Evolutionary conservation across 345 rosid species (phyloP).

Genomic region (Aquilaria malaccensis): DNA sequence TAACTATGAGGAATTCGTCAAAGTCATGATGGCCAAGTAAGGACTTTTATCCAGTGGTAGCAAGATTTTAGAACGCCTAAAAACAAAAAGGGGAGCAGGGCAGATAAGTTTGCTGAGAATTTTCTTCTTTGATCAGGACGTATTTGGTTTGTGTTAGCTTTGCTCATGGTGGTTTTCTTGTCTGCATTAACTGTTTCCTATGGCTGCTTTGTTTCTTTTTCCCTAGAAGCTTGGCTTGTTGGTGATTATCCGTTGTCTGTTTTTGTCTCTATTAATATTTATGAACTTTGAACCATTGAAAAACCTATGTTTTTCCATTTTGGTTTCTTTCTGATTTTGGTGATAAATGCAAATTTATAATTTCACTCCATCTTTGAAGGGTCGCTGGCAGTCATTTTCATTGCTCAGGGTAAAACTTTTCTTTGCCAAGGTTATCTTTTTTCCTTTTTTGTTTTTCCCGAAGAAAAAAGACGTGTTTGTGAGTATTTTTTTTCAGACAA

Average conservation of each 20-base stretch:
- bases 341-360: slow-evolving; percentile 3
- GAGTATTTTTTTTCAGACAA: not conserved
- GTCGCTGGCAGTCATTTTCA: not conserved
- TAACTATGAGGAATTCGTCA: slow-evolving; percentile 19
- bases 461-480: too few species aligned
- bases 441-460: too few species aligned
- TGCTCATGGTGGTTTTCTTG: slow-evolving; percentile 9
- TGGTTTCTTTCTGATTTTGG: not conserved
- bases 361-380: too few species aligned
- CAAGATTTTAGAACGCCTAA: not conserved
- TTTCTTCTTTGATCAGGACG: slow-evolving; percentile 9
- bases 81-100: slow-evolving; percentile 9
- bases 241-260: not conserved
- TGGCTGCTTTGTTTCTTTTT: slow-evolving; percentile 6
- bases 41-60: not conserved
- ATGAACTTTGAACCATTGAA: slow-evolving; percentile 12
- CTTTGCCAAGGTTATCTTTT: too few species aligned
- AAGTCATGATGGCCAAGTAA: slow-evolving; percentile 21
- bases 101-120: slow-evolving; percentile 11
- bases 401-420: too few species aligned
- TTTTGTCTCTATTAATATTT: slow-evolving; percentile 10
- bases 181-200: slow-evolving; percentile 8
- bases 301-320: not conserved
- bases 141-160: slow-evolving; percentile 16
- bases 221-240: slow-evolving; percentile 10